Conservation (phyloP, 805 yeast genomes). For the Saccharomycopsis vini region DNA sequence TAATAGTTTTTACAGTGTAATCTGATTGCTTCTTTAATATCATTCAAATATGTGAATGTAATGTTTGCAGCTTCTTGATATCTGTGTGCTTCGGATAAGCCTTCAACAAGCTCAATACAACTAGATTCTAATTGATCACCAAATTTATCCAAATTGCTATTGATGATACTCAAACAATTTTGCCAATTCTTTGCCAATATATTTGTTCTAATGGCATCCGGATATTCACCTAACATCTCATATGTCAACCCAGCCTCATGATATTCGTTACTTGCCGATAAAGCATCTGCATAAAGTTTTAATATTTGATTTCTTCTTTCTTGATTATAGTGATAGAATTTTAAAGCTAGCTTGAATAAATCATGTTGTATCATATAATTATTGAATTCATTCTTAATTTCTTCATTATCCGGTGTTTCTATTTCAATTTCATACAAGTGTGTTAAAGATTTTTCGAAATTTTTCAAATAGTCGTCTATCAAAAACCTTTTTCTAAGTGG, state of each 20-base stretch:
- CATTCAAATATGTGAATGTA: constrained; percentile 49
- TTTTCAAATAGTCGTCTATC: constrained; percentile 72
- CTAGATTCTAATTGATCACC: constrained; percentile 33
- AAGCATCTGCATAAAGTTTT: constrained; percentile 50
- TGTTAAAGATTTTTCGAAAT: constrained; percentile 56
- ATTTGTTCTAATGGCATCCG: constrained; percentile 63
- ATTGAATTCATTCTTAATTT: constrained; percentile 47
- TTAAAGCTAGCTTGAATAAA: constrained; percentile 62
- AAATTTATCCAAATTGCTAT: constrained; percentile 9
- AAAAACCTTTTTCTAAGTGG: constrained; percentile 60
- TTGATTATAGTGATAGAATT: constrained; percentile 48
- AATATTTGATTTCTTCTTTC: constrained; percentile 47
- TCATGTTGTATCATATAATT: constrained; percentile 62
- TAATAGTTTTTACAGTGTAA: constrained; percentile 66
- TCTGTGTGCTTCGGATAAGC: constrained; percentile 58
- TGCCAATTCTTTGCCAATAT: constrained; percentile 70
- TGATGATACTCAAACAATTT: constrained; percentile 64
- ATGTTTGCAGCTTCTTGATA: constrained; percentile 78
- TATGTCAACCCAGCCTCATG: constrained; percentile 72
- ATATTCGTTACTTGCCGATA: constrained; percentile 48
- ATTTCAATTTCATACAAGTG: constrained; percentile 47
- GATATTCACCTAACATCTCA: constrained; percentile 53
- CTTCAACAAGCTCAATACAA: constrained; percentile 51
- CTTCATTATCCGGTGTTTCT: constrained; percentile 22
- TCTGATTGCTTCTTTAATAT: constrained; percentile 53